Percentiles rank a stretch among this genome's conserved stretches.
Evolutionary conservation across 495 filamentous ascomycete species (phyloP).

Genomic region (Podospora fimiseda): DNA sequence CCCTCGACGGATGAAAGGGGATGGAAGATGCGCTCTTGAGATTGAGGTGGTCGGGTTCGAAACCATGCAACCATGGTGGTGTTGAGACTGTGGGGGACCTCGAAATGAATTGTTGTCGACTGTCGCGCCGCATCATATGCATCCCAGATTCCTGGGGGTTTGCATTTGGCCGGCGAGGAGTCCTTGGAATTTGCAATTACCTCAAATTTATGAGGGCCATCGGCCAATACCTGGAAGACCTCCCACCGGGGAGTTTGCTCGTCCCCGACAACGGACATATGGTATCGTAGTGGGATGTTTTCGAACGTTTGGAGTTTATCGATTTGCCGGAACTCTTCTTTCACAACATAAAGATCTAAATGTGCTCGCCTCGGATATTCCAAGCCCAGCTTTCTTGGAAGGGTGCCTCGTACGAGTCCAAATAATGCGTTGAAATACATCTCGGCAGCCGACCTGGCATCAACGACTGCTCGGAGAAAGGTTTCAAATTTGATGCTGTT

Average conservation of each 20-base stretch:
- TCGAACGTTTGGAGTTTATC: background rate
- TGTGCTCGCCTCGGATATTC: background rate
- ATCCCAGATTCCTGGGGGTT: background rate
- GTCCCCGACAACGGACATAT: background rate
- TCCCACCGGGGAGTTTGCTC: background rate
- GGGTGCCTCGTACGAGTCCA: background rate
- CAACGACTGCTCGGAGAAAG: background rate
- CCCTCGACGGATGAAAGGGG: background rate
- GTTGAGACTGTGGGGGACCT: background rate
- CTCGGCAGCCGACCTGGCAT: background rate
- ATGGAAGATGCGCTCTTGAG: background rate
- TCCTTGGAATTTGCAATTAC: background rate
- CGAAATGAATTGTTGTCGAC: background rate
- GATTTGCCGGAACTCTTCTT: background rate
- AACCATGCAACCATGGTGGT: background rate
- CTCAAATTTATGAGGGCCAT: background rate
- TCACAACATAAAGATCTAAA: background rate
- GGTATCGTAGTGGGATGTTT: background rate
- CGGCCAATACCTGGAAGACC: background rate
- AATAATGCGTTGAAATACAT: background rate
- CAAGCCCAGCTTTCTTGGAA: background rate
- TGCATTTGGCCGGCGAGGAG: background rate
- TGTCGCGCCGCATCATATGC: background rate
- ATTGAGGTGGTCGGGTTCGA: background rate
- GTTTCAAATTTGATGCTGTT: background rate